Percentiles rank a stretch among this genome's conserved stretches.
phyloP scores from a whole-genome alignment of 2,329 filamentous ascomycete species.

The Sarocladium oryzae region DNA sequence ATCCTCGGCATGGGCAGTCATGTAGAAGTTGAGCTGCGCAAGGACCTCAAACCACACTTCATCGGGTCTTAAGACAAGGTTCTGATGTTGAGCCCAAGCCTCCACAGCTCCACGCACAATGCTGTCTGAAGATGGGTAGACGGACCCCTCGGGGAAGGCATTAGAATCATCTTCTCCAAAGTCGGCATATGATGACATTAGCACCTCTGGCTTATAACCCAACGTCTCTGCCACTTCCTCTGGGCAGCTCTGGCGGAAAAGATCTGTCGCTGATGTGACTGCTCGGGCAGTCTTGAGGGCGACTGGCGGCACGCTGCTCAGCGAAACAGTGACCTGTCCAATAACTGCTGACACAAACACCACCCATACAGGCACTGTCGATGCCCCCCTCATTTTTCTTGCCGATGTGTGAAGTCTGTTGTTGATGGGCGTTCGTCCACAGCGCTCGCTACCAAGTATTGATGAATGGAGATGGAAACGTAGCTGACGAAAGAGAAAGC shows the following conservation, averaged over 20 bases:
- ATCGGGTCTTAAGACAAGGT: conserved; percentile 44
- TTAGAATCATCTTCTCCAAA: conserved; percentile 12
- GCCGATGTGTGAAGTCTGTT: not conserved
- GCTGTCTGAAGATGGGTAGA: conserved; percentile 27
- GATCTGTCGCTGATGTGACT: conserved; percentile 22
- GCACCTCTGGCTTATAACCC: conserved; percentile 18
- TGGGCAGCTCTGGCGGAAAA: conserved; percentile 26
- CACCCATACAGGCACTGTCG: not conserved
- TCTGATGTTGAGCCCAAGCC: conserved; percentile 43
- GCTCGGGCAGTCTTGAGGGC: conserved; percentile 16
- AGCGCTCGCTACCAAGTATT: no score
- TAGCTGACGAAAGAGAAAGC: no score
- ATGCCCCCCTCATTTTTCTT: not conserved
- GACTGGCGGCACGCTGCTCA: conserved; percentile 21
- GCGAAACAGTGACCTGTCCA: conserved; percentile 17
- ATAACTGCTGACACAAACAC: not conserved
- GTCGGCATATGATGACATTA: conserved; percentile 23
- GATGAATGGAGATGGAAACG: no score
- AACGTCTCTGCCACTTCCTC: conserved; percentile 21
- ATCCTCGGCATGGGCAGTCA: conserved; percentile 39
- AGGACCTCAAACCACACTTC: conserved; percentile 51
- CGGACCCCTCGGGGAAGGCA: conserved; percentile 12
- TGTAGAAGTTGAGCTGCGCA: conserved; percentile 43
- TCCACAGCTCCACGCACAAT: conserved; percentile 38
- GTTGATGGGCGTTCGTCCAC: no score